Base-by-base conservation (phyloP, 306 rosid species). In the Trifolium pratense region DNA sequence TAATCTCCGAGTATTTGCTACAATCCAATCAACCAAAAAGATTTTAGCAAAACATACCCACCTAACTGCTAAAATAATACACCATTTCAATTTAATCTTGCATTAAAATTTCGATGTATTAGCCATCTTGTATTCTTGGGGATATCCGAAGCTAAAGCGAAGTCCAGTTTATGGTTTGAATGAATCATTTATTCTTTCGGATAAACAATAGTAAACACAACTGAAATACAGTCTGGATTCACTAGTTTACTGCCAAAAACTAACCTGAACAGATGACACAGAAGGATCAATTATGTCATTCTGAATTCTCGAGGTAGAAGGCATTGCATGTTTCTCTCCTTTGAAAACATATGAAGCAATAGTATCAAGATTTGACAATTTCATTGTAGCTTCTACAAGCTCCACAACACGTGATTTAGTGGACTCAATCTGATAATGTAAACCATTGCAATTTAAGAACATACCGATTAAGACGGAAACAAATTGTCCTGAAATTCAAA, bases 1-100 rank as follows among this genome's bases (percentile, higher is more conserved):
- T 91, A 91, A 78, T 91, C 97, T 82, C 61, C 84, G 32, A 94
- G 93, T 40, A 89, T 84, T 67, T 86, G 87, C 97, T 94, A 72
- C 16, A n/a, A 71, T 32, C 45, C 52, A 75, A 78, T 46, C 56
- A 78, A 69, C 62, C 48, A 49, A 40, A 60, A 45, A 9, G 26
- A 84, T 73, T 74, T 72, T 53, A 74, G 74, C 60, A 29, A 73
- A 75, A 63, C 37, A 56, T 43, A n/a, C 5, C 9, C 59, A 72
- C 31, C 9, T 71, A 60, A 55, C 55, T 43, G 59, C 17, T 42
- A 17, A 39, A 15, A 56, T 42, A 62, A 34, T 31, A 56, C 31
- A 32, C 17, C 26, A 69, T 56, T 46, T 64, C 71, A 57, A 69
- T 51, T 60, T 59, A 49, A 32, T 48, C 77, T 26, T 56, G 70